A percentile compares a stretch with the other conserved stretches of the same genome.
Evolutionary conservation across 139 green algal genomes (phyloP).

Genomic region (Edaphochlamys debaryana): DNA sequence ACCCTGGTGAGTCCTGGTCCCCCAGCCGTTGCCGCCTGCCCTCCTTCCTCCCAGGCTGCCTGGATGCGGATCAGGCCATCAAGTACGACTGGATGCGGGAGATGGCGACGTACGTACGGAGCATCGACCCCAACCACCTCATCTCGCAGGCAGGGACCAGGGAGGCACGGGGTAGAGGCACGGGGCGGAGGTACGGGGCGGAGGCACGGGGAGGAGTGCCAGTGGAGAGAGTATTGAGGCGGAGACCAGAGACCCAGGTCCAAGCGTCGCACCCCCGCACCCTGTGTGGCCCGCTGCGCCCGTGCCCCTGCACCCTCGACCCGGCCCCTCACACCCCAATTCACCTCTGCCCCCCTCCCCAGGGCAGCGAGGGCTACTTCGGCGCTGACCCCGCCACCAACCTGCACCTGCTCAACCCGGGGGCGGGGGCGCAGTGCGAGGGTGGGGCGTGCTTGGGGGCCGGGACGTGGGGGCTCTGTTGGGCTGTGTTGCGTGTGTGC

Average conservation of each 20-base stretch:
- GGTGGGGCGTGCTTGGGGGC: neutral
- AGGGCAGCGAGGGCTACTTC: conserved; percentile 44
- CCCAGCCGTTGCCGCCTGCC: no score
- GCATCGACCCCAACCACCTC: conserved; percentile 45
- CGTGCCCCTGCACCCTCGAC: neutral
- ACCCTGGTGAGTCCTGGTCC: no score
- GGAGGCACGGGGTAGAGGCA: no score
- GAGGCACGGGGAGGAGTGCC: no score
- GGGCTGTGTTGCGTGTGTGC: neutral
- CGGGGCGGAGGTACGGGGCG: no score
- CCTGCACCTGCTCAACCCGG: conserved; percentile 40
- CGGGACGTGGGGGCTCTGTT: neutral
- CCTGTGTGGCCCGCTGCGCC: no score
- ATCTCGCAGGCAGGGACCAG: conserved; percentile 2
- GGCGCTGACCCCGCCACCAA: conserved; percentile 5
- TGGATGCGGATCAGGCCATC: conserved; percentile 6
- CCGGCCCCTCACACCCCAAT: neutral
- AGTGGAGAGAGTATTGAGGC: no score
- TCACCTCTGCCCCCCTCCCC: no score
- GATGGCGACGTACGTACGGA: conserved; percentile 58
- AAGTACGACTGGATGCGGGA: conserved; percentile 59
- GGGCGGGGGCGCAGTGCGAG: conserved; percentile 31
- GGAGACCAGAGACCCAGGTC: no score
- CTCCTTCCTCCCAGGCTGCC: conserved; percentile 47
- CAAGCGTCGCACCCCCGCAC: no score